Conservation (phyloP, 345 rosid species). For the Eucalyptus marginata region DNA sequence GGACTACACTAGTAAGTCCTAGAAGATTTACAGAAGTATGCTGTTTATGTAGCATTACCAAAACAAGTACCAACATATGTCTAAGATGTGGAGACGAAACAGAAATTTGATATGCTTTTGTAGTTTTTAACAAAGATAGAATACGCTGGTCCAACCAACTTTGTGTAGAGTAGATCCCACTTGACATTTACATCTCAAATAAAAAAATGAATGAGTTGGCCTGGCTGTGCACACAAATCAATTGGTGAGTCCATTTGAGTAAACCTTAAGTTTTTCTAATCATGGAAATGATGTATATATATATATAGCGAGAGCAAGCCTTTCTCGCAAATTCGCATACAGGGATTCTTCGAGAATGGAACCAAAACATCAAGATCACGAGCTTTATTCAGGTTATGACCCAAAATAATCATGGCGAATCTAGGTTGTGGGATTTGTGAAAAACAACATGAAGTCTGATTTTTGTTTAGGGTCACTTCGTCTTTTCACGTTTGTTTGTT, state of each 20-base stretch:
- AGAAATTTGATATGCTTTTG: too few relatives aligned
- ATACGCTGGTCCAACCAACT: background rate
- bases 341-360: background rate
- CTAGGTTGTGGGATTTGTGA: too few relatives aligned
- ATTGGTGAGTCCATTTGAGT: background rate
- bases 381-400: background rate
- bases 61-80: too few relatives aligned
- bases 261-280: background rate
- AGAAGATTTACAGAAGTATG: too few relatives aligned
- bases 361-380: background rate
- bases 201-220: background rate
- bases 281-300: background rate
- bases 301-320: background rate
- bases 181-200: background rate
- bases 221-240: too few relatives aligned
- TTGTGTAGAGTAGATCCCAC: background rate
- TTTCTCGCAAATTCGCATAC: background rate
- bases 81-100: too few relatives aligned
- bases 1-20: too few relatives aligned
- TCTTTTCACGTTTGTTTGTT: too few relatives aligned
- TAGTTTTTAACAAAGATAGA: background rate
- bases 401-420: background rate
- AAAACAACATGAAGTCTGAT: too few relatives aligned
- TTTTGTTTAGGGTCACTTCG: too few relatives aligned
- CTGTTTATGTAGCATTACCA: too few relatives aligned